Base-by-base conservation (phyloP, 2,329 filamentous ascomycete genomes). In the Shiraia sp. region DNA sequence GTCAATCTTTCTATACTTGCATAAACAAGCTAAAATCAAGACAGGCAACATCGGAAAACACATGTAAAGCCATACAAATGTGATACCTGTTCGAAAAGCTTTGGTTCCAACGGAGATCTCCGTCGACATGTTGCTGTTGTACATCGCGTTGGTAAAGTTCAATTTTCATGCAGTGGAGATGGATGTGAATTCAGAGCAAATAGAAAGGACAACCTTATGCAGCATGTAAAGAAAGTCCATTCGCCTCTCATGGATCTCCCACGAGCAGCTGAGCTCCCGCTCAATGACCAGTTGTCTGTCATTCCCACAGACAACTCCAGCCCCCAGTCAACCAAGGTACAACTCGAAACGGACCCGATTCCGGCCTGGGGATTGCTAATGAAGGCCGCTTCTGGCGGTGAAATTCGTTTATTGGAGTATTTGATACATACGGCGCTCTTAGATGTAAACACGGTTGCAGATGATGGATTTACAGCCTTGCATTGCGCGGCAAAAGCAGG, bases 401-500 rank as follows among this genome's bases (percentile, higher is more conserved):
- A 55, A 9, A 14, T 42, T 2, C 0, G 7, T 6, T 14, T 23
- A 2, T 10, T 53, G 1, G 16, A 34, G 1, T 13, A 9, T 3
- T 9, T 32, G 6, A 14, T 55, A 1, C 2, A 13, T 0, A 6
- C 10, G 8, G 39, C 34, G 10, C n/a, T n/a, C n/a, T 9, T 28
- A 2, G 14, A 36, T 2, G 0, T 36, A 0, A n/a, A 47, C 6
- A 27, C 26, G 0, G 16, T 24, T 19, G 42, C 46, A 1, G 33
- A 30, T 3, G 49, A 55, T 8, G 15, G 29, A 5, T 50, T 29
- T 1, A 50, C 51, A 6, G 46, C 33, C 7, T 19, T 53, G 2
- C 51, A 55, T 9, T 53, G 51, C 13, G 51, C 49, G 9, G 44
- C 47, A 14, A 36, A 27, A 24, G 29, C 33, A 3, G 38, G 45